Base-by-base conservation (phyloP, 306 rosid genomes). In the Acacia acuminata region DNA sequence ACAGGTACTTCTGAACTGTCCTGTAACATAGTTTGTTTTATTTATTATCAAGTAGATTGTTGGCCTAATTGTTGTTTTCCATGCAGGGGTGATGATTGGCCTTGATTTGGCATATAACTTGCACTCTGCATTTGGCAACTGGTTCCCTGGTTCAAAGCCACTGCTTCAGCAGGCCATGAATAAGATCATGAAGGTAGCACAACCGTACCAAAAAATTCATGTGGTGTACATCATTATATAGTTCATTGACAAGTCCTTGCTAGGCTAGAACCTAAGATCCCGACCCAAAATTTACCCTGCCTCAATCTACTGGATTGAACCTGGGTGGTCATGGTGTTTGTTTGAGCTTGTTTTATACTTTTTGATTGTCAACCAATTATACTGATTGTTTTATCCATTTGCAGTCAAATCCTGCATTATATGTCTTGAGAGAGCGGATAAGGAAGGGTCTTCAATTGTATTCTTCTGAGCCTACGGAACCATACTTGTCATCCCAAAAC, bases 71-170 rank as follows among this genome's bases (percentile, higher is more conserved):
- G 60, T 66, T 65, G 25, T 50, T 80, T 78, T 75, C 53, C 32
- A 4, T 87, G 82, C 90, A 95, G 99, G 99, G 68, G 99, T 96
- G 71, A 96, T 96, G 99, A 96, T 96, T 91, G 99, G 98, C 64
- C 40, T 96, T 40, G 99, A 96, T 85, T 88, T 96, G 90, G 99
- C 99, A 8, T 96, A 96, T 84, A 96, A 96, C 86, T 84, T 96
- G 86, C 98, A 96, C 82, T 96, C 99, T 77, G 99, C 99, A 60
- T 96, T 96, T 86, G 99, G 99, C 51, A 96, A 96, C 86, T 96
- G 99, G 99, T 96, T 96, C 83, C 99, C 99, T 55, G 99, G 99
- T 61, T 96, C 99, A 60, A 96, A 96, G 82, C 99, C 99, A 30
- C 79, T 96, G 38, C 93, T 96, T 55, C 98, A 94, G 80, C 99